These are phyloP conservation scores for Acer yangbiense DNA, from an alignment of 345 rosid genomes.

Conservation along the genomic window DNA sequence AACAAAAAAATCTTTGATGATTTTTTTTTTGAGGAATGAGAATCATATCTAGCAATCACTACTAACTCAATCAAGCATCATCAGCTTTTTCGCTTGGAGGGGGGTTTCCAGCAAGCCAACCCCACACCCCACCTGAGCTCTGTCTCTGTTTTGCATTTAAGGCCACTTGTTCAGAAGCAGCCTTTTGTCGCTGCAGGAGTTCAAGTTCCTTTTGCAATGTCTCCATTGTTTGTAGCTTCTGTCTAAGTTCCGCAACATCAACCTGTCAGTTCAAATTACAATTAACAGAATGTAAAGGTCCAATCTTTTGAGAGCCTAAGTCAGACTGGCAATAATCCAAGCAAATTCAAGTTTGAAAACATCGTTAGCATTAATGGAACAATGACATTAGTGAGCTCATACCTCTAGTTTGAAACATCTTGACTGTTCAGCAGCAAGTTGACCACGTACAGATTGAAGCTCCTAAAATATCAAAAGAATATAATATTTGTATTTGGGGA, in stretches of 20 bases:
- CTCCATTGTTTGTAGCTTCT: slow-evolving; percentile 89
- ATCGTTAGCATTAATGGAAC: neutral
- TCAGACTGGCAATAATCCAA: neutral
- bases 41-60: slow-evolving; percentile 20
- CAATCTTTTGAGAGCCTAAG: neutral
- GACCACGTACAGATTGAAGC: slow-evolving; percentile 94
- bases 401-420: slow-evolving; percentile 99
- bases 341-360: neutral
- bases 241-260: slow-evolving; percentile 93
- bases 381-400: slow-evolving; percentile 1
- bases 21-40: slow-evolving; percentile 18
- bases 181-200: slow-evolving; percentile 91
- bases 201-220: slow-evolving; percentile 86
- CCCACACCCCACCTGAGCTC: slow-evolving; percentile 93
- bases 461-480: slow-evolving; percentile 47
- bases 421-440: slow-evolving; percentile 95
- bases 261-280: slow-evolving; percentile 55
- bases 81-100: slow-evolving; percentile 40
- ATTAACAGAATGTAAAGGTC: neutral
- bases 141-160: slow-evolving; percentile 68
- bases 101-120: slow-evolving; percentile 84
- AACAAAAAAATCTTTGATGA: neutral
- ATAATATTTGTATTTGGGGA: neutral
- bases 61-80: slow-evolving; percentile 29
- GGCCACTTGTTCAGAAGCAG: slow-evolving; percentile 93